Evolutionary conservation across 2,329 filamentous ascomycete species (phyloP).

Genomic region (Cytospora paraplurivora): DNA sequence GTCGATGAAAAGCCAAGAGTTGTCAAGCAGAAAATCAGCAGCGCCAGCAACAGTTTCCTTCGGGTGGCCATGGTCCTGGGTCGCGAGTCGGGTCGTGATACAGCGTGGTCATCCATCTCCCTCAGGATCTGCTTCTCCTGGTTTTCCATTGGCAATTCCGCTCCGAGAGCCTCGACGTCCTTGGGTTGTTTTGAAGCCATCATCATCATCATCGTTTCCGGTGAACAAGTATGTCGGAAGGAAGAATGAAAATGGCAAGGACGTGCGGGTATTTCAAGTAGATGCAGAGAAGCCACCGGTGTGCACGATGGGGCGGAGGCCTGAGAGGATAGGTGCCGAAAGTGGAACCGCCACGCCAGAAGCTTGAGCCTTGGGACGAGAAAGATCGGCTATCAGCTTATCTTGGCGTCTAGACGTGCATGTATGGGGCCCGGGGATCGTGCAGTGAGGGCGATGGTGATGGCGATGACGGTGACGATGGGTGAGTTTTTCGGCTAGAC

Average conservation of each 20-base stretch:
- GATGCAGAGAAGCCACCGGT: slow-evolving; percentile 12
- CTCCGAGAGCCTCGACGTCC: slow-evolving; percentile 27
- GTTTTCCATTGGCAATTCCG: slow-evolving; percentile 20
- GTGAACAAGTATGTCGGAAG: not conserved
- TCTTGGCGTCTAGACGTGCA: slow-evolving; percentile 19
- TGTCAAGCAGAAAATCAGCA: slow-evolving; percentile 32
- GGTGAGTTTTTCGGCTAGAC: not conserved
- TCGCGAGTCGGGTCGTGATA: slow-evolving; percentile 21
- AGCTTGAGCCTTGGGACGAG: slow-evolving; percentile 6
- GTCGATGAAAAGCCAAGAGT: slow-evolving; percentile 33
- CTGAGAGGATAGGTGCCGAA: slow-evolving; percentile 22
- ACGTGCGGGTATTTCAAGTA: slow-evolving; percentile 9
- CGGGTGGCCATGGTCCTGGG: slow-evolving; percentile 30
- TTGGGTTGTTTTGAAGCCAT: slow-evolving; percentile 20
- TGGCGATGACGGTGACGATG: slow-evolving; percentile 1
- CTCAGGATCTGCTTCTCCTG: slow-evolving; percentile 30
- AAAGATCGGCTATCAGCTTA: slow-evolving; percentile 21
- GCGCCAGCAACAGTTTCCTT: slow-evolving; percentile 30
- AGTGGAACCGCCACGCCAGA: slow-evolving; percentile 23
- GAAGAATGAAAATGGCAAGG: slow-evolving; percentile 9
- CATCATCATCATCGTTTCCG: not conserved
- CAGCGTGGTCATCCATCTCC: slow-evolving; percentile 26
- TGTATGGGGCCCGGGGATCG: slow-evolving; percentile 14
- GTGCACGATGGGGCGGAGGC: slow-evolving; percentile 14
- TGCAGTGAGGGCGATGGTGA: slow-evolving; percentile 9